These are phyloP conservation scores for Psidium guajava DNA, from an alignment of 345 rosid species.

Conservation along the genomic window DNA sequence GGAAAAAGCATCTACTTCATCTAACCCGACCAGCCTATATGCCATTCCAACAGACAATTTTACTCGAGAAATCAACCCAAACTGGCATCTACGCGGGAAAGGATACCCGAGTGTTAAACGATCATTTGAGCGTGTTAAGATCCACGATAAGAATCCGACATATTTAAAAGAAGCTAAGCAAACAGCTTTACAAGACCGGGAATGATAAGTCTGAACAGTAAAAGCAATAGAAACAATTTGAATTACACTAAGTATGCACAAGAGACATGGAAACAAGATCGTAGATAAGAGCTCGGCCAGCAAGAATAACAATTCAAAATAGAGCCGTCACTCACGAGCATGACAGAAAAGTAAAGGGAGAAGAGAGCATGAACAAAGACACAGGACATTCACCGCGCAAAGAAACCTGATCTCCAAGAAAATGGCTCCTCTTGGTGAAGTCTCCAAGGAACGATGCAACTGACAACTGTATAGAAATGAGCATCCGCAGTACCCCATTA, in stretches of 20 bases:
- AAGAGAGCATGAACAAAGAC: background rate
- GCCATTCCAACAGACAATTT: background rate
- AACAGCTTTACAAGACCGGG: background rate
- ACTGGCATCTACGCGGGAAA: background rate
- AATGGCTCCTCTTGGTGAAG: background rate
- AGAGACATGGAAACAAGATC: background rate
- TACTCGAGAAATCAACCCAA: background rate
- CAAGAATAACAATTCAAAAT: background rate
- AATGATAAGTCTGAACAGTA: background rate
- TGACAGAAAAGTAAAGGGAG: background rate
- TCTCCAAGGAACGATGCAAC: background rate
- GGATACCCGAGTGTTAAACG: background rate
- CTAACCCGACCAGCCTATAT: background rate
- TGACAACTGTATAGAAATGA: background rate
- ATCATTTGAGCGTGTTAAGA: background rate
- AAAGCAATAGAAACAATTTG: background rate
- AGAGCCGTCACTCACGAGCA: background rate
- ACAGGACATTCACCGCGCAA: background rate
- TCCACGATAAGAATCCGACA: background rate
- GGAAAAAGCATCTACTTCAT: background rate
- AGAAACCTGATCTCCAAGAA: background rate
- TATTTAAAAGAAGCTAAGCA: background rate
- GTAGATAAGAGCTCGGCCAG: background rate
- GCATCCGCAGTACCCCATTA: slow-evolving; percentile 3
- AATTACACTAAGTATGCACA: background rate